Conservation (phyloP, 164 flowering plant species). For the grape (Vitis vinifera) region ASM3070453v1 NC_081814.1:6204501-6205000, state of each 20-base stretch:
- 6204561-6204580: not conserved
- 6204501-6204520: constrained; percentile 88
- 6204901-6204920: too few species aligned
- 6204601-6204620: constrained; percentile 92
- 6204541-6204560: constrained; percentile 10
- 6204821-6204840: too few species aligned
- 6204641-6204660: constrained; percentile 96
- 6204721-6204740: not conserved
- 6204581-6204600: not conserved
- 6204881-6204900: too few species aligned
- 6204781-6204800: too few species aligned
- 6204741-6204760: not conserved
- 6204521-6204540: constrained; percentile 19
- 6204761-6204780: not conserved
- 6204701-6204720: not conserved
- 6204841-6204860: too few species aligned
- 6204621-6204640: constrained; percentile 94
- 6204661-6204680: constrained; percentile 91
- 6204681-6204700: constrained; percentile 51
- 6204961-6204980: too few species aligned
- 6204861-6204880: too few species aligned
- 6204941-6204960: too few species aligned
- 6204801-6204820: too few species aligned
- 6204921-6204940: too few species aligned
- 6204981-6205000: too few species aligned